These are phyloP conservation scores for Lichtheimia ramosa DNA, from an alignment of 371 early-diverging fungal genomes.

Conservation along the genomic window DNA sequence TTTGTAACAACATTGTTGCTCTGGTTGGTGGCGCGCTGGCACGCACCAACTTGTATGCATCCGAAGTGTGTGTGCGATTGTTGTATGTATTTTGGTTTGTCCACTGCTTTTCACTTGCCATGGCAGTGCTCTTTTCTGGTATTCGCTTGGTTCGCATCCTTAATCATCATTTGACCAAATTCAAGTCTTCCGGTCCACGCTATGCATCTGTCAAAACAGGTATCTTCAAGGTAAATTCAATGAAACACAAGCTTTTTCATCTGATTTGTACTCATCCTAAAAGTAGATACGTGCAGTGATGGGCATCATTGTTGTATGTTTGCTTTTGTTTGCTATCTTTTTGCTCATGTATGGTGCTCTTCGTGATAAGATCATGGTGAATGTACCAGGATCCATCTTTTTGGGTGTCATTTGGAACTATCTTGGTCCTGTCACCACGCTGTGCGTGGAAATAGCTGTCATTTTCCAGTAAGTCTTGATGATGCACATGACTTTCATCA, in stretches of 20 bases:
- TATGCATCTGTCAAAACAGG: conserved; percentile 24
- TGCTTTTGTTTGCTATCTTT: conserved; percentile 24
- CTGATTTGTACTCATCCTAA: too few species aligned
- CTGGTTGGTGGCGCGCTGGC: conserved; percentile 25
- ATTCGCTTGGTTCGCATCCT: conserved; percentile 24
- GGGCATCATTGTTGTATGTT: conserved; percentile 17
- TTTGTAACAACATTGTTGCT: conserved; percentile 27
- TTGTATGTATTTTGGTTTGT: conserved; percentile 36
- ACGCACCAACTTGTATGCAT: conserved; percentile 11
- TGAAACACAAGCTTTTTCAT: too few species aligned
- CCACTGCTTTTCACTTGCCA: conserved; percentile 17
- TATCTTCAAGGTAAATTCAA: conserved; percentile 26
- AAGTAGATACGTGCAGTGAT: conserved; percentile 27
- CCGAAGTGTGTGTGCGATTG: conserved; percentile 21
- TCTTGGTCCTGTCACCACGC: conserved; percentile 19
- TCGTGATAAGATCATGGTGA: conserved; percentile 21
- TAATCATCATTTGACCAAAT: conserved; percentile 24
- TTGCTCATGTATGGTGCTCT: conserved; percentile 26
- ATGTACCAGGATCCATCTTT: conserved; percentile 17
- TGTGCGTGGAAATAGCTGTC: conserved; percentile 25
- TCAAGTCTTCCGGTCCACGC: conserved; percentile 21
- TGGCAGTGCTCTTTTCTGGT: conserved; percentile 24
- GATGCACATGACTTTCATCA: too few species aligned
- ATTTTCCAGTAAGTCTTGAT: conserved; percentile 25
- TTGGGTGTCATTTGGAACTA: conserved; percentile 26